Conservation (phyloP, 805 yeast species). For the Pichia manshurica region DNA sequence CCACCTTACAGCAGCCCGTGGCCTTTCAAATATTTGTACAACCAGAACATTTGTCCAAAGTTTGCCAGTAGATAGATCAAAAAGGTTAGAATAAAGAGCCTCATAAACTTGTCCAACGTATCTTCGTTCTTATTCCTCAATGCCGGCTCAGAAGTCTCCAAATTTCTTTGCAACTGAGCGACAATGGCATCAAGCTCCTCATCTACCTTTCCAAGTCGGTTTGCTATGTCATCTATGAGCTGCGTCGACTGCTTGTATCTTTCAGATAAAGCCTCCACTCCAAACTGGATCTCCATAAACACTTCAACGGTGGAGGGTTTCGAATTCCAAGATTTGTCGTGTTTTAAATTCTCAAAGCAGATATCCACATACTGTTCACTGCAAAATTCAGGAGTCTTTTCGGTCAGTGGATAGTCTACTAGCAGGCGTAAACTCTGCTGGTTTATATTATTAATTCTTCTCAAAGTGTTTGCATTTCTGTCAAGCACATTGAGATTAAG, state of each 20-base stretch:
- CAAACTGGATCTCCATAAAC: conserved; percentile 22
- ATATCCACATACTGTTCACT: conserved; percentile 23
- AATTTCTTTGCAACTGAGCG: not conserved
- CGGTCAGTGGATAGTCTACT: conserved; percentile 20
- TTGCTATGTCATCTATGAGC: not conserved
- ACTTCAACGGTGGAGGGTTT: conserved; percentile 17
- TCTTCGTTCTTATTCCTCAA: conserved; percentile 27
- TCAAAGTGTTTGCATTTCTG: conserved; percentile 22
- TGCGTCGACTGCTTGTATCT: conserved; percentile 20
- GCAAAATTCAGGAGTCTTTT: conserved; percentile 14
- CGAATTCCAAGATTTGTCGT: conserved; percentile 28
- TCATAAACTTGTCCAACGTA: conserved; percentile 18
- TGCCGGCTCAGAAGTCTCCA: conserved; percentile 17
- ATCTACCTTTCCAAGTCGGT: conserved; percentile 16
- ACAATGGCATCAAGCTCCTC: conserved; percentile 18
- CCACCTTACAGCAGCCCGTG: conserved; percentile 20
- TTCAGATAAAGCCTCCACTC: conserved; percentile 22
- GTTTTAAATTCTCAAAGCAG: conserved; percentile 29
- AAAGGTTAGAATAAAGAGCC: conserved; percentile 12
- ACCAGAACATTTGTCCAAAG: conserved; percentile 21
- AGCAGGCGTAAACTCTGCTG: conserved; percentile 18
- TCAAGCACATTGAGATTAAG: conserved; percentile 28
- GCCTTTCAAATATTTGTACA: conserved; percentile 19
- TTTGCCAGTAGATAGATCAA: conserved; percentile 15
- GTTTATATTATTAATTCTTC: conserved; percentile 23